Evolutionary conservation across 129 eudicot genomes (phyloP).

Genomic region (Arctium lappa): DNA sequence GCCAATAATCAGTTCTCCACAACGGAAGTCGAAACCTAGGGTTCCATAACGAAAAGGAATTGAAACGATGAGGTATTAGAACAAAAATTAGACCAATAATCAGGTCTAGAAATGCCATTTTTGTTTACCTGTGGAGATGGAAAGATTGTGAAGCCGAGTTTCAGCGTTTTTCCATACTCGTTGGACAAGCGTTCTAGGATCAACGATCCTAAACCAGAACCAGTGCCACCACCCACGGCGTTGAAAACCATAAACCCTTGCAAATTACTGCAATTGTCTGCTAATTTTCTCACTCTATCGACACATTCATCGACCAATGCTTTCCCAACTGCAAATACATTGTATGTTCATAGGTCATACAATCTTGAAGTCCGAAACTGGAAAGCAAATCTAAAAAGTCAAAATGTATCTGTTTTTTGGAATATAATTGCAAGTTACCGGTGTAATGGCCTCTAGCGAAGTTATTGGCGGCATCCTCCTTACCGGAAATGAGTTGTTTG

Average conservation of each 20-base stretch:
- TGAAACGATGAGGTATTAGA: neutral
- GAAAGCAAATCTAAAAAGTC: neutral
- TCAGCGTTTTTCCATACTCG: conserved; percentile 59
- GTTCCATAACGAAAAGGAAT: neutral
- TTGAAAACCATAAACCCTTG: conserved; percentile 73
- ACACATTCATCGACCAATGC: conserved; percentile 56
- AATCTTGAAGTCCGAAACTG: neutral
- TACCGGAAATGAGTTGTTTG: conserved; percentile 55
- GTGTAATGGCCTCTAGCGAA: conserved; percentile 72
- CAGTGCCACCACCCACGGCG: conserved; percentile 69
- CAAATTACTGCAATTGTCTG: conserved; percentile 72
- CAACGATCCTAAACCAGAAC: conserved; percentile 56
- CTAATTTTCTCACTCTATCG: conserved; percentile 71
- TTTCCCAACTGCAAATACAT: conserved; percentile 52
- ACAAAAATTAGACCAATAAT: neutral
- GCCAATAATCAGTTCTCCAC: neutral
- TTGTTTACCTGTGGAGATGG: conserved; percentile 70
- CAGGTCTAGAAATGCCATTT: neutral
- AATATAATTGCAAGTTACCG: conserved; percentile 16
- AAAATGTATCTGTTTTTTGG: neutral
- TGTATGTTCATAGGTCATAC: neutral
- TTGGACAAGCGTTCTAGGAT: conserved; percentile 52
- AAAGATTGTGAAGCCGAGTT: conserved; percentile 58
- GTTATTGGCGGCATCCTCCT: conserved; percentile 76
- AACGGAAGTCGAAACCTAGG: too few relatives aligned